Percentiles rank a stretch among this genome's conserved stretches.
phyloP scores from a whole-genome alignment of 2,329 filamentous ascomycete species.

The Onygena corvina region DNA sequence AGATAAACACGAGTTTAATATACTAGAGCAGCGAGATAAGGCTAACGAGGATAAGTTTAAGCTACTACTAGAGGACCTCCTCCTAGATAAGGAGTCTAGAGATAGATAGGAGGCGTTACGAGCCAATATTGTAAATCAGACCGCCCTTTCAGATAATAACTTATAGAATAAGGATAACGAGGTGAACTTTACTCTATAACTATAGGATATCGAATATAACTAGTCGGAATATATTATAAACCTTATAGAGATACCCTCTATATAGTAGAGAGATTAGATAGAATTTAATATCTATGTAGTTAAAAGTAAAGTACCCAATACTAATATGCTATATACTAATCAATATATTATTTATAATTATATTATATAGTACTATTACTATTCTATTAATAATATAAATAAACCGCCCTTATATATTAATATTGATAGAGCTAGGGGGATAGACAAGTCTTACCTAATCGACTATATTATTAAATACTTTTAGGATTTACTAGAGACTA shows the following conservation, averaged over 20 bases:
- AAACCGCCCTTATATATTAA: background rate
- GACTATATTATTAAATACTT: background rate
- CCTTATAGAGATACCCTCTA: background rate
- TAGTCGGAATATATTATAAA: background rate
- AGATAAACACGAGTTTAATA: background rate
- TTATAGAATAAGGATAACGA: too few species aligned
- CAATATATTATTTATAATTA: background rate
- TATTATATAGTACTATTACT: background rate
- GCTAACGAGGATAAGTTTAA: background rate
- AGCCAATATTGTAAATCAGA: background rate
- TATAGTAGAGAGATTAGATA: background rate
- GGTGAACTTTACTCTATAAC: background rate
- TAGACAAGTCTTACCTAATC: background rate
- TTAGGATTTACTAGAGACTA: background rate
- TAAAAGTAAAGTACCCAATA: background rate
- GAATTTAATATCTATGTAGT: background rate
- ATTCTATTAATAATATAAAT: background rate
- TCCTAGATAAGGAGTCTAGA: background rate
- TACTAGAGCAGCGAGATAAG: background rate
- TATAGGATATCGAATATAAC: background rate
- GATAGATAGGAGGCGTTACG: too few species aligned
- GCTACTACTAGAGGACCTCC: background rate
- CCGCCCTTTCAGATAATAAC: background rate
- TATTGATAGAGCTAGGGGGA: background rate
- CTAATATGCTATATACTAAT: background rate